These are phyloP conservation scores for Populus ilicifolia DNA, from an alignment of 345 rosid genomes.

Conservation along the genomic window DNA sequence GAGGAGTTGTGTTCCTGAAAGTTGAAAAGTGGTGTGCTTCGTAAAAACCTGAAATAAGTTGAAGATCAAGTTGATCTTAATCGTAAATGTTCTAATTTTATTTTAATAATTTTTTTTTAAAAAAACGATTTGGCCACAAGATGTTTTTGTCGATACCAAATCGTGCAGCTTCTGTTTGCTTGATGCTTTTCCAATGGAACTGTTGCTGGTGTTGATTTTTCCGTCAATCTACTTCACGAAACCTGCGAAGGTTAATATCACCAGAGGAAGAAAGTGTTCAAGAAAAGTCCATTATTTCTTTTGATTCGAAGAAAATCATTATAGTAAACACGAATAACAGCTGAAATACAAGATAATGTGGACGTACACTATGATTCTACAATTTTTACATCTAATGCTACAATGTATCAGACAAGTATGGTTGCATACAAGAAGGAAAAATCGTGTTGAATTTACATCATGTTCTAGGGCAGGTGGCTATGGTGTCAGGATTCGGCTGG, in stretches of 20 bases:
- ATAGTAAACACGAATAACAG: neutral
- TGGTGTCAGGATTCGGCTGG: conserved; percentile 22
- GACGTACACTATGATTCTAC: neutral
- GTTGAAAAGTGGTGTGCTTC: too few species aligned
- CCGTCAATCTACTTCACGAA: too few species aligned
- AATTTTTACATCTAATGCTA: neutral
- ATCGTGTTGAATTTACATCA: conserved; percentile 12
- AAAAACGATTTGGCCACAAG: too few species aligned
- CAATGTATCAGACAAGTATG: neutral
- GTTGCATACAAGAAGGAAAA: neutral
- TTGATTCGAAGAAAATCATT: neutral
- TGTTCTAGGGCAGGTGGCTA: neutral
- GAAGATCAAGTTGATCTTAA: too few species aligned
- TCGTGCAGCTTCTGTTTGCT: too few species aligned
- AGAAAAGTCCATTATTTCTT: neutral
- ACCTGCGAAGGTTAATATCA: too few species aligned
- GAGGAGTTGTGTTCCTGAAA: neutral
- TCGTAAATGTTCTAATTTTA: too few species aligned
- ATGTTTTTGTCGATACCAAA: too few species aligned
- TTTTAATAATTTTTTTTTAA: too few species aligned
- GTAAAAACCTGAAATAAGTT: too few species aligned
- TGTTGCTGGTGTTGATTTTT: too few species aligned
- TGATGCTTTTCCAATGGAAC: too few species aligned
- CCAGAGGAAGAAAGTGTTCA: neutral
- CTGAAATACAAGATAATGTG: neutral